Evolutionary conservation across 768 basidiomycete species (phyloP), one percentile per base, ranked within the genome.

Genomic region (Cyclocybe cylindracea): DNA sequence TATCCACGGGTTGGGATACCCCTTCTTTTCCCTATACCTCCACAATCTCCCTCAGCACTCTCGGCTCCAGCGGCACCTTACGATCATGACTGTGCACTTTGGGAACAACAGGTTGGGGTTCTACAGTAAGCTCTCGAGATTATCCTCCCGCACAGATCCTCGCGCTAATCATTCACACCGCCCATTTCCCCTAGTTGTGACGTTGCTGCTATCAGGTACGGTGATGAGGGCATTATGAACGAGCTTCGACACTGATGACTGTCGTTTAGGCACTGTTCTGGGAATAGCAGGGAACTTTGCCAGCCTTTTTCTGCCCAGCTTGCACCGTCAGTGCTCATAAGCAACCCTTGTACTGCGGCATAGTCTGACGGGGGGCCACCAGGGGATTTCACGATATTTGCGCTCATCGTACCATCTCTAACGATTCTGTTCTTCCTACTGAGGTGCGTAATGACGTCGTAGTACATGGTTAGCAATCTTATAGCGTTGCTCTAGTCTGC

Each of bases 341-440:
- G 24, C 43, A 6, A 29, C 34, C 13, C 47, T 33, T 46, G 24
- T 34, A 41, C 43, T 48, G 24, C 39, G 34, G 54, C 39, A 24
- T 24, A 45, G 19, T 38, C 29, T 32, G 37, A 39, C 41, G 14
- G 13, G 14, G 11, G 9, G 10, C n/a, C 32, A 11, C 16, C 54
- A 91, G 90, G 69, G 61, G 85, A 86, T 64, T 92, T 87, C 60
- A 81, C 78, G 5, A 84, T 88, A 34, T 91, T 86, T 66, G 71
- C 86, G 0, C 69, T 91, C 49, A 59, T 91, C 45, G 79, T 83
- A 2, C 79, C 89, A 10, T 80, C 86, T 3, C 44, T 84, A 18
- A 89, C 87, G 10, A 81, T 90, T 59, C 75, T 90, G 19, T 46
- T 74, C 31, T 81, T 89, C 54, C 59, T 89, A 18, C 63, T 85